Conservation (phyloP, 495 filamentous ascomycete genomes). For the Umbilicaria muhlenbergii region DNA sequence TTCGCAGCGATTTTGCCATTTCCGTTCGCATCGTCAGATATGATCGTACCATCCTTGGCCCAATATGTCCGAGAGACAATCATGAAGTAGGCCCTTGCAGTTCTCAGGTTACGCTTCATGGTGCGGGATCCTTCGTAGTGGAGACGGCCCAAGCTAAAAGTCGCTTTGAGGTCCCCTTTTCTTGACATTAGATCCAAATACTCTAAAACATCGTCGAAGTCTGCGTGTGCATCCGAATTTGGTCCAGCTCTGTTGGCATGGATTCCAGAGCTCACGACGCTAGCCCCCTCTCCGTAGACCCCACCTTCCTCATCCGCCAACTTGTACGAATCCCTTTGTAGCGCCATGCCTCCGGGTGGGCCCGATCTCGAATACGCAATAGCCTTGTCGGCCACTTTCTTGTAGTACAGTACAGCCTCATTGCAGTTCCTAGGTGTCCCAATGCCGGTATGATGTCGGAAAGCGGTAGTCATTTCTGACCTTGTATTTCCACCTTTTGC, state of each 20-base stretch:
- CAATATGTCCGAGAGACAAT: constrained; percentile 75
- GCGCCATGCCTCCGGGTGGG: constrained; percentile 73
- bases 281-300: constrained; percentile 89
- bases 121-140: constrained; percentile 79
- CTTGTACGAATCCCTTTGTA: constrained; percentile 54
- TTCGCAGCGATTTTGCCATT: constrained; percentile 77
- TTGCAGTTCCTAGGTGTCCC: constrained; percentile 77
- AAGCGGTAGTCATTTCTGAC: constrained; percentile 89
- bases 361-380: constrained; percentile 73
- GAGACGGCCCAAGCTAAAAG: constrained; percentile 72
- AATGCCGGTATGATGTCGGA: constrained; percentile 74
- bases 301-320: constrained; percentile 82
- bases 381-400: constrained; percentile 84
- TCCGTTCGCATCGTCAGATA: constrained; percentile 31
- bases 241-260: constrained; percentile 58
- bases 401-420: constrained; percentile 73
- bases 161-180: constrained; percentile 86
- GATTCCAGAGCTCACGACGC: constrained; percentile 76
- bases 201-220: constrained; percentile 85
- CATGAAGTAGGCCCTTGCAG: constrained; percentile 71
- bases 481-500: constrained; percentile 68
- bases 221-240: constrained; percentile 59
- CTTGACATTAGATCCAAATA: constrained; percentile 87
- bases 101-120: constrained; percentile 53
- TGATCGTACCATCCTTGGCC: constrained; percentile 55